Evolutionary conservation across 495 filamentous ascomycete genomes (phyloP), one percentile per base, ranked within the genome.

Genomic region (Penicillium canescens): DNA sequence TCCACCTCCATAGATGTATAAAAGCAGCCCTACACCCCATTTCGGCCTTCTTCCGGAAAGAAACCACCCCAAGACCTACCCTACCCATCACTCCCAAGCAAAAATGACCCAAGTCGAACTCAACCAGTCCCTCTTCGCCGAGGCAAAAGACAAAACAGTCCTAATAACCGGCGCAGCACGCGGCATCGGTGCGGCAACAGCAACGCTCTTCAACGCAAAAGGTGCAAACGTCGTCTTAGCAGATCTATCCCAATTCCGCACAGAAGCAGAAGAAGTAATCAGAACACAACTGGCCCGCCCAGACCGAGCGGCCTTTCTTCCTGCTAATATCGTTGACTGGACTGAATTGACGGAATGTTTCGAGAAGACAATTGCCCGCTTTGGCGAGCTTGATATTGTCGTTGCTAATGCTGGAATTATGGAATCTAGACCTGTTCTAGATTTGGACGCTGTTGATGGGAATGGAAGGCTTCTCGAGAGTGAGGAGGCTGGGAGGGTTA

Each of bases 351-450:
- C 33, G 3, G 56, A 76, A 20, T 76, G 86, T 46, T 91, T 89
- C 72, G 74, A 77, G 12, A 48, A 58, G 39, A 77, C 81, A n/a
- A 63, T 75, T n/a, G 44, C 66, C 35, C 64, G 70, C 16, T 84
- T 81, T 34, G 75, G 78, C 8, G 61, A 70, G 2, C 73, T 90
- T 51, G 81, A 89, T 63, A 75, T 76, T 24, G 82, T 90, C 0
- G 78, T 89, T 47, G 84, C 85, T 42, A 88, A 86, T 61, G 87
- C 88, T 4, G 88, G 86, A 26, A 81, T 89, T 45, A 76, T 80
- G 63, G 75, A 81, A 26, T 60, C 61, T 7, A 16, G 21, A 2
- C 16, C 46, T 1, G 50, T 65, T 0, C 21, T 70, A 2, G 49
- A 67, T 37, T 11, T 70, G 9, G 45, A 60, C 0, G 34, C 49